Base-by-base conservation (phyloP, 106 monocot species). In the Gastrodia elata region DNA sequence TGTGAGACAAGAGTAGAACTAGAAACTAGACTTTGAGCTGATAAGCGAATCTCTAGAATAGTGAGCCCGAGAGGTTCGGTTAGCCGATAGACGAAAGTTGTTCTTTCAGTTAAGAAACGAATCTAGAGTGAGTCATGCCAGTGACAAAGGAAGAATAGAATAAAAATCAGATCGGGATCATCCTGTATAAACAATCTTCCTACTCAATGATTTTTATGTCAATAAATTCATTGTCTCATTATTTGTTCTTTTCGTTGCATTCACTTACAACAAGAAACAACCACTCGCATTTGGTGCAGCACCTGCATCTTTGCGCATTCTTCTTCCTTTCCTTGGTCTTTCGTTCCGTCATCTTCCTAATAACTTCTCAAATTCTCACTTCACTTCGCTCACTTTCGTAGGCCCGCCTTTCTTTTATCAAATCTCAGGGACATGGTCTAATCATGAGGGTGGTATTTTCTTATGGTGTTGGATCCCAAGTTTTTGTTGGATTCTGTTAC, bases 321-420 rank as follows among this genome's bases (percentile, higher is more conserved):
- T 55, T 55, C 55, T 55, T 55, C 55, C 55, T 22, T 22, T 55
- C n/a, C 55, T 55, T 55, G n/a, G 0, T 22, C 55, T 55, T 55
- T 55, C 10, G 13, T 55, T 55, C n/a, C 55, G 0, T 55, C 55
- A 40, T 40, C 40, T 40, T 40, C 9, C 40, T 8, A 40, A 40
- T 5, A 40, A 40, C 52, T 52, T 52, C 8, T 16, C 20, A 4
- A 52, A 20, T 16, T 52, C 16, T 52, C 3, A 13, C 11, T 2
- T 52, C 20, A 52, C 18, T 11, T 11, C 52, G 11, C 2, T 16
- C 18, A 52, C 8, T 52, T 6, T n/a, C n/a, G n/a, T n/a, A n/a
- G n/a, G n/a, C n/a, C n/a, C 52, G 11, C 52, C 20, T 52, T 52
- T 52, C 52, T 52, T 52, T 52, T 52, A 52, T 52, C 52, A 52